A percentile compares a stretch with the other conserved stretches of the same genome.
Conservation (phyloP, 2,329 filamentous ascomycete genomes). For the Colletotrichum somersetense region DNA sequence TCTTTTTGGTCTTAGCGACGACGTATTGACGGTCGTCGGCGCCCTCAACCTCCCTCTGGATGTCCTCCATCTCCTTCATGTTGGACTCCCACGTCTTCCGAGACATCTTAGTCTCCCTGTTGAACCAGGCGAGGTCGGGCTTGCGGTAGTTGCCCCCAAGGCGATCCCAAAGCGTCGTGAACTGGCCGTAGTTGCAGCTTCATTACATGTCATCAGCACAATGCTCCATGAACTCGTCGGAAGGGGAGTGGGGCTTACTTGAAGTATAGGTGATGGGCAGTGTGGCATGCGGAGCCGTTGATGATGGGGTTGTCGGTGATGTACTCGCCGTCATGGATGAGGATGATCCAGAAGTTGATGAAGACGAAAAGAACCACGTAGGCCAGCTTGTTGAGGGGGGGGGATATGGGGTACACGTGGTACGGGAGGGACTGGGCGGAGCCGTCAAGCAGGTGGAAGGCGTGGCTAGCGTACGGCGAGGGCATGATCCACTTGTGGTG, state of each 20-base stretch:
- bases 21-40: conserved; percentile 44
- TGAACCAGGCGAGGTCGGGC: conserved; percentile 79
- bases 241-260: conserved; percentile 31
- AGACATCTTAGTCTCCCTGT: conserved; percentile 77
- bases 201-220: conserved; percentile 63
- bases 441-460: conserved; percentile 95
- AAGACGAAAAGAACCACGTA: conserved; percentile 90
- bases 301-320: conserved; percentile 90
- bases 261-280: conserved; percentile 74
- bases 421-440: conserved; percentile 91
- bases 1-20: conserved; percentile 44
- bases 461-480: conserved; percentile 90
- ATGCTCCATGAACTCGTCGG: background rate
- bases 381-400: conserved; percentile 91
- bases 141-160: conserved; percentile 79
- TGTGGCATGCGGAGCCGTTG: conserved; percentile 94
- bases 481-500: conserved; percentile 99
- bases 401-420: conserved; percentile 92
- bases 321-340: conserved; percentile 97
- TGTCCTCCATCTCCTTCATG: conserved; percentile 73
- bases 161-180: conserved; percentile 81
- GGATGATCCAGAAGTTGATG: conserved; percentile 96
- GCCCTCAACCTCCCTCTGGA: conserved; percentile 63
- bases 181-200: conserved; percentile 78
- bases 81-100: conserved; percentile 73